phyloP scores from a whole-genome alignment of 192 early-diverging fungal genomes.

The Coemansia sp. region DNA sequence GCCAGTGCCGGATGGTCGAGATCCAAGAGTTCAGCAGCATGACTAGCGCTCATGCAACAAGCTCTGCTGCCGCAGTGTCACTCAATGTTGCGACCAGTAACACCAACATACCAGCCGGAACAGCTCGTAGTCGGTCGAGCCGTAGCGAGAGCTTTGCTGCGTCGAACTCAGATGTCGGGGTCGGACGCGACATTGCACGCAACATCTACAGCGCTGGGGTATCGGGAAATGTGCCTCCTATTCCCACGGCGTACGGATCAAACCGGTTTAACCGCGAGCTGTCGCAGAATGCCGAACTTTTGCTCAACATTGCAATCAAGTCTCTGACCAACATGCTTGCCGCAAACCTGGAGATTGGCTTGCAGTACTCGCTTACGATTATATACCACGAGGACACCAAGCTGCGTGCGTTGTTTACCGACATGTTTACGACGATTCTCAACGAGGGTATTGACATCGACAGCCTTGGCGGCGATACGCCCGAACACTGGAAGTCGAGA shows the following conservation, averaged over 20 bases:
- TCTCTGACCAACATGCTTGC: conserved; percentile 87
- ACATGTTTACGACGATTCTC: conserved; percentile 89
- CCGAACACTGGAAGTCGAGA: conserved; percentile 75
- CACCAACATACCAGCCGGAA: not conserved
- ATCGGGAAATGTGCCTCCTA: conserved; percentile 3
- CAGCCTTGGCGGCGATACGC: conserved; percentile 71
- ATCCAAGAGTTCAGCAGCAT: conserved; percentile 56
- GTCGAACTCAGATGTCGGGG: conserved; percentile 39
- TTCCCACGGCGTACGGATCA: conserved; percentile 7
- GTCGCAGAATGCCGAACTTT: conserved; percentile 46
- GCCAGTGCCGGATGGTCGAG: conserved; percentile 56
- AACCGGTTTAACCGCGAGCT: conserved; percentile 50
- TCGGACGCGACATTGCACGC: conserved; percentile 55
- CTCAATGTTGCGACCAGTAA: conserved; percentile 7
- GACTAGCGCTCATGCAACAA: conserved; percentile 51
- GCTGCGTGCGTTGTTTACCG: conserved; percentile 86
- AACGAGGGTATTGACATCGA: conserved; percentile 86
- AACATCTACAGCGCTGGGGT: conserved; percentile 31
- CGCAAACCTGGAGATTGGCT: conserved; percentile 89
- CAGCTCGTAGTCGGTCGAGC: conserved; percentile 15
- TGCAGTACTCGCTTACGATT: conserved; percentile 86
- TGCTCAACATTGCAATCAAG: conserved; percentile 62
- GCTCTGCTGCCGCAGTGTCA: conserved; percentile 25
- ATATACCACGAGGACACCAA: conserved; percentile 89
- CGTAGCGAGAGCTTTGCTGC: conserved; percentile 55